Evolutionary conservation across 2,329 filamentous ascomycete genomes (phyloP).

Genomic region (Aspergillus chevalieri): DNA sequence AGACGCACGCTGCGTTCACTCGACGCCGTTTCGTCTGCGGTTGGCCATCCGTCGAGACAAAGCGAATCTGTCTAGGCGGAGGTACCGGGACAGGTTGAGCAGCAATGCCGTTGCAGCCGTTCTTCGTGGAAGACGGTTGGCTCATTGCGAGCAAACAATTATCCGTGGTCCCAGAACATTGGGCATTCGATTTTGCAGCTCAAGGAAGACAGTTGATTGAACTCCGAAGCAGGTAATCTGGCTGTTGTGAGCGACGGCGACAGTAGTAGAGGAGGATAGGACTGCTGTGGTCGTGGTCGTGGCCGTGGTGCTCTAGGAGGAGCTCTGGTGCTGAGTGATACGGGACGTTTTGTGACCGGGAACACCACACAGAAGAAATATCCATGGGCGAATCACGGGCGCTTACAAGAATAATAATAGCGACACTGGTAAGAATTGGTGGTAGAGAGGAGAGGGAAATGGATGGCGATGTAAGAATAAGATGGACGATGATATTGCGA

Average conservation of each 20-base stretch:
- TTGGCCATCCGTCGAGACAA: constrained; percentile 75
- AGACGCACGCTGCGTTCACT: constrained; percentile 67
- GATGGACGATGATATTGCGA: not conserved
- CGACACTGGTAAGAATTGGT: not conserved
- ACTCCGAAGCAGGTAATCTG: constrained; percentile 1
- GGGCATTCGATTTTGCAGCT: constrained; percentile 13
- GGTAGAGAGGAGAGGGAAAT: not conserved
- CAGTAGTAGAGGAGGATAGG: not conserved
- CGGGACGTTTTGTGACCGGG: constrained; percentile 11
- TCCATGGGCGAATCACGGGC: constrained; percentile 14
- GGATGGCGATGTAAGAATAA: not conserved
- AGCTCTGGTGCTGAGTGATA: constrained; percentile 4
- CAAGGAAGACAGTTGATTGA: constrained; percentile 8
- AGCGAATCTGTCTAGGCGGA: constrained; percentile 54
- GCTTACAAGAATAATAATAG: not conserved
- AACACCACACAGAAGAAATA: constrained; percentile 11
- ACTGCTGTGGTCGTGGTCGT: no score
- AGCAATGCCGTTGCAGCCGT: constrained; percentile 26
- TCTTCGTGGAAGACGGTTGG: constrained; percentile 32
- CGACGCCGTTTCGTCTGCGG: constrained; percentile 72
- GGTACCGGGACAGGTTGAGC: constrained; percentile 18
- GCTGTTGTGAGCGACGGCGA: constrained; percentile 2
- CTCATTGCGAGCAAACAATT: constrained; percentile 35
- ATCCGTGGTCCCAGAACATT: constrained; percentile 31
- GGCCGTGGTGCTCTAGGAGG: constrained; percentile 1